Evolutionary conservation across 257 asterid genomes (phyloP).

Genomic region (Solanum dulcamara): DNA sequence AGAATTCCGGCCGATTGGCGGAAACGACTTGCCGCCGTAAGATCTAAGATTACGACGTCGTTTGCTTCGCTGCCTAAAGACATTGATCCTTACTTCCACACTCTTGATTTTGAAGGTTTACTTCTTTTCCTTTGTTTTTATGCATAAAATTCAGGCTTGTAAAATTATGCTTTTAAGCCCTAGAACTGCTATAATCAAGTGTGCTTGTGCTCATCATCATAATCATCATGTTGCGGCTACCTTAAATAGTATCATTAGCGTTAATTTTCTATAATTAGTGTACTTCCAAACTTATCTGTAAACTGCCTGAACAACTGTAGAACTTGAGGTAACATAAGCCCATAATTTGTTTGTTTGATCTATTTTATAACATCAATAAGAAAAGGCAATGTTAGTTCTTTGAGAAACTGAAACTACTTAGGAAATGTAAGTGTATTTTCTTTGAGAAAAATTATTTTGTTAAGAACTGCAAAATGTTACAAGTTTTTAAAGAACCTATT

Average conservation of each 20-base stretch:
- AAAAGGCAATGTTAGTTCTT: neutral
- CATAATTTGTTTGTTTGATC: neutral
- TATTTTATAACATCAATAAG: neutral
- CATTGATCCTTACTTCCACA: conserved; percentile 62
- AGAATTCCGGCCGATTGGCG: conserved; percentile 84
- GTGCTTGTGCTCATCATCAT: neutral
- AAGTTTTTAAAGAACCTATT: neutral
- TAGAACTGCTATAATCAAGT: neutral
- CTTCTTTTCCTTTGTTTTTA: neutral
- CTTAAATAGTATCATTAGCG: neutral
- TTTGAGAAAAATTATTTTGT: neutral
- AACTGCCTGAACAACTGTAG: neutral
- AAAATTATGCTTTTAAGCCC: neutral
- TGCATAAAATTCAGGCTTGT: neutral
- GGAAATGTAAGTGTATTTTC: neutral
- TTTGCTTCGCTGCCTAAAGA: conserved; percentile 76
- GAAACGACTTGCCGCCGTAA: conserved; percentile 72
- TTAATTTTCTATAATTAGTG: neutral
- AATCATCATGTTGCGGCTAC: neutral
- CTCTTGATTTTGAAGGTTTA: conserved; percentile 71
- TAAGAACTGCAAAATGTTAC: neutral
- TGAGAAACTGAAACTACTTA: neutral
- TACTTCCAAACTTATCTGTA: neutral
- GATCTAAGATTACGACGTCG: conserved; percentile 64
- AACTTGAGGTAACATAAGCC: neutral